phyloP scores from a whole-genome alignment of 306 rosid genomes.

The Parietaria judaica region DNA sequence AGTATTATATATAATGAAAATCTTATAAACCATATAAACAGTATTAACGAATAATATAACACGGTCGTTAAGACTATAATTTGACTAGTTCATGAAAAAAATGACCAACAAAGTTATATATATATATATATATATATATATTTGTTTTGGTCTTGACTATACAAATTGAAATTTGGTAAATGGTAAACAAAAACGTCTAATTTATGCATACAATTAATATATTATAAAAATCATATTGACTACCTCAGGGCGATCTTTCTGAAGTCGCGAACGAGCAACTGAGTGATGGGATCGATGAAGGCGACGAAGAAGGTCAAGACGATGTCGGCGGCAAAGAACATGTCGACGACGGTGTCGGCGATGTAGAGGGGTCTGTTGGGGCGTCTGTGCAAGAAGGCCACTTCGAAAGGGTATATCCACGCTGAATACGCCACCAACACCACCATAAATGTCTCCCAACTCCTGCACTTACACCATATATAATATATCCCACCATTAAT shows the following conservation, averaged over 20 bases:
- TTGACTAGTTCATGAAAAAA: too few relatives aligned
- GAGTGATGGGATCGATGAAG: conserved; percentile 53
- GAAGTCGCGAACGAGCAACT: conserved; percentile 57
- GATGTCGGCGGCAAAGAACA: conserved; percentile 66
- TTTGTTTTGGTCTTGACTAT: too few relatives aligned
- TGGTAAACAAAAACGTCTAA: too few relatives aligned
- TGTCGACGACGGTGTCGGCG: conserved; percentile 53
- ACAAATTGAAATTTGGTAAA: too few relatives aligned
- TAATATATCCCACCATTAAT: background rate
- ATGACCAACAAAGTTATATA: too few relatives aligned
- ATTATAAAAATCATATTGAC: background rate
- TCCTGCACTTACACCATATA: conserved; percentile 27
- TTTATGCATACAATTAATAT: too few relatives aligned
- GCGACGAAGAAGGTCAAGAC: conserved; percentile 73
- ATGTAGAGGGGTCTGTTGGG: conserved; percentile 27
- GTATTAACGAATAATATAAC: too few relatives aligned
- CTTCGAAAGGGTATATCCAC: conserved; percentile 82
- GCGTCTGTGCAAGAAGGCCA: conserved; percentile 44
- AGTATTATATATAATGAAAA: too few relatives aligned
- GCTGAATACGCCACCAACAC: conserved; percentile 68
- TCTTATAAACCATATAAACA: too few relatives aligned
- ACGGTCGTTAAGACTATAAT: too few relatives aligned
- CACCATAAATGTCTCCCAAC: conserved; percentile 80
- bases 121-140: too few relatives aligned
- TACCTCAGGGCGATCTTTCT: conserved; percentile 62